Percentiles rank a stretch among this genome's conserved stretches.
phyloP scores from a whole-genome alignment of 352 stramenopile species.

The Phytophthora sansomeana region DNA sequence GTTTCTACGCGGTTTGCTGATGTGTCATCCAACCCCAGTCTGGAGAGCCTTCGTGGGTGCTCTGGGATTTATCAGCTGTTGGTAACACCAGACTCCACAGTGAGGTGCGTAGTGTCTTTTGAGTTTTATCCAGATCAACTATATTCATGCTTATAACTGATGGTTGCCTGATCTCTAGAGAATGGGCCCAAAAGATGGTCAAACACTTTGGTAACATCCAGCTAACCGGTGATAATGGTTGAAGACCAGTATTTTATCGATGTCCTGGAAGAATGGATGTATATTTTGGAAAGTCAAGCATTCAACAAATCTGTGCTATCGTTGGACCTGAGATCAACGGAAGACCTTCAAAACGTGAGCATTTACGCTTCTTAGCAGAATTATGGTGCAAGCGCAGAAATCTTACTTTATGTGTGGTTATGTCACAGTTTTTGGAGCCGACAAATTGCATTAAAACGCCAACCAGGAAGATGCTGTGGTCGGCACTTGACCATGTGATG shows the following conservation, averaged over 20 bases:
- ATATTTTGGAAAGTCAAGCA: conserved; percentile 77
- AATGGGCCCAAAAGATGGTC: conserved; percentile 70
- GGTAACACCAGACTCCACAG: conserved; percentile 78
- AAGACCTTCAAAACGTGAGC: conserved; percentile 74
- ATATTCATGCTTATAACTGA: conserved; percentile 7
- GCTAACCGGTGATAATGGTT: conserved; percentile 52
- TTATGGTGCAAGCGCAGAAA: neutral
- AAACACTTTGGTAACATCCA: conserved; percentile 68
- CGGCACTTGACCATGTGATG: conserved; percentile 83
- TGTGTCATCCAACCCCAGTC: conserved; percentile 46
- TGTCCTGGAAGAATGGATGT: conserved; percentile 91
- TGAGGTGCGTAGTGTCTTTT: conserved; percentile 54
- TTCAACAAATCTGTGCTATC: conserved; percentile 79
- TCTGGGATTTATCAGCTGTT: conserved; percentile 77
- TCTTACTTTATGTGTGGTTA: conserved; percentile 4
- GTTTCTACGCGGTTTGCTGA: conserved; percentile 41
- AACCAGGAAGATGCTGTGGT: conserved; percentile 81
- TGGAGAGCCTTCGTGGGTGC: conserved; percentile 65
- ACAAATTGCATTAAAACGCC: conserved; percentile 85
- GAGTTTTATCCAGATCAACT: neutral
- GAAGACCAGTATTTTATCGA: conserved; percentile 63
- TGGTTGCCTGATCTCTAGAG: conserved; percentile 35
- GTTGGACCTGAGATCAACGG: conserved; percentile 72
- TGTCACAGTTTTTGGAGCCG: conserved; percentile 69
- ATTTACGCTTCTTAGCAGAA: neutral